These are phyloP conservation scores for Ceratobasidium sp. DNA, from an alignment of 1,284 basidiomycete genomes.

Conservation along the genomic window DNA sequence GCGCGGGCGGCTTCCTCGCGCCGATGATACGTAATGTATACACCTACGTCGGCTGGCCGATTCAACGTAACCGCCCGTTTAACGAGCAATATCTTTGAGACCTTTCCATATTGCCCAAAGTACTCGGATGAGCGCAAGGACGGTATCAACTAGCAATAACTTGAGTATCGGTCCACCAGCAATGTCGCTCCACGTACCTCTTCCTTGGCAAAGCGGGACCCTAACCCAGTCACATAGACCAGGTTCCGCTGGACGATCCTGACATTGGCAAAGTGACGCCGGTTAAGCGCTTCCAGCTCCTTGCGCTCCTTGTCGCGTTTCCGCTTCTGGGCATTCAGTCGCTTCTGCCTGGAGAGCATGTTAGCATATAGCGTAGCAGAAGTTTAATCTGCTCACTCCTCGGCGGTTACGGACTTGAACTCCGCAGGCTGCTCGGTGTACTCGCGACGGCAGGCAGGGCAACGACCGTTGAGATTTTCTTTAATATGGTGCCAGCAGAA, in stretches of 20 bases:
- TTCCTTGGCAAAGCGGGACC: conserved; percentile 88
- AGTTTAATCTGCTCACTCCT: conserved; percentile 74
- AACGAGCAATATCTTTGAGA: conserved; percentile 92
- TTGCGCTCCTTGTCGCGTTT: conserved; percentile 95
- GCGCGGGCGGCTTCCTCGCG: conserved; percentile 95
- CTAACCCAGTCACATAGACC: conserved; percentile 94
- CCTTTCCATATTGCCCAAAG: conserved; percentile 99
- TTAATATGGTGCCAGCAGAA: conserved; percentile 99
- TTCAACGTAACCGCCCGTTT: conserved; percentile 75
- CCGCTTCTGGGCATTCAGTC: conserved; percentile 95
- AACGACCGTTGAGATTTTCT: conserved; percentile 93
- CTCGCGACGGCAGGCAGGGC: conserved; percentile 93
- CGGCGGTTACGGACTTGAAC: conserved; percentile 93
- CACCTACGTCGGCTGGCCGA: conserved; percentile 80
- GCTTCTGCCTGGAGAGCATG: conserved; percentile 75
- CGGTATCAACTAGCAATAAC: conserved; percentile 75
- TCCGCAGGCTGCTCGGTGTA: conserved; percentile 94
- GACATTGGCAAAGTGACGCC: conserved; percentile 90
- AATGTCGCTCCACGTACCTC: conserved; percentile 66
- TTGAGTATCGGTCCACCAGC: neutral
- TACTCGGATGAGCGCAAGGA: conserved; percentile 95
- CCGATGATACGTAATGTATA: conserved; percentile 96
- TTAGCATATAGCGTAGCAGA: neutral
- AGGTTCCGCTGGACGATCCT: conserved; percentile 97
- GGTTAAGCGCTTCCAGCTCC: conserved; percentile 87